Percentiles rank a stretch among this genome's conserved stretches.
Evolutionary conservation across 176 grass and related monocot species (phyloP).

Genomic region (Zea mays): DNA sequence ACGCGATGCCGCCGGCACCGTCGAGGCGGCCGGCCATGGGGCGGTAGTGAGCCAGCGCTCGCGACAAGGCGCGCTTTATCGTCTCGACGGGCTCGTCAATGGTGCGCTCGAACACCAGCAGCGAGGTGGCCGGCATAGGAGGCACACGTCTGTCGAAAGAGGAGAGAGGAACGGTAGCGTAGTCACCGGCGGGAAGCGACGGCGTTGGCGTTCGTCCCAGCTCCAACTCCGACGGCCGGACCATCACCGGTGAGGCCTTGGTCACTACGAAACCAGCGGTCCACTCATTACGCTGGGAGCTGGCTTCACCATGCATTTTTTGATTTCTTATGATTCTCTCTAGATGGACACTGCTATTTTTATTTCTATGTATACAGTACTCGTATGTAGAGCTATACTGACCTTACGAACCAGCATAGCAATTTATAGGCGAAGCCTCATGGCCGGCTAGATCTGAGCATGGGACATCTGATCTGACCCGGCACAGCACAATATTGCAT

Average conservation of each 20-base stretch:
- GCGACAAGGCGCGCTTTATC: not conserved
- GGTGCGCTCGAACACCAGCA: not conserved
- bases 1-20: not conserved
- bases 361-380: too few relatives aligned
- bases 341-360: too few relatives aligned
- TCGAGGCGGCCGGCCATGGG: constrained; percentile 12
- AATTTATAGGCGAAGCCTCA: too few relatives aligned
- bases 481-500: too few relatives aligned
- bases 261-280: not conserved
- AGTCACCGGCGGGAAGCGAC: not conserved
- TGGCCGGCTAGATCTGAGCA: too few relatives aligned
- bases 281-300: not conserved
- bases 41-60: not conserved
- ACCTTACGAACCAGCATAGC: too few relatives aligned
- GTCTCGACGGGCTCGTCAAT: not conserved
- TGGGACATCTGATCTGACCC: too few relatives aligned
- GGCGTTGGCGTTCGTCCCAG: not conserved
- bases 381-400: too few relatives aligned
- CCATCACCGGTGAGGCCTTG: not conserved
- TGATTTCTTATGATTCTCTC: too few relatives aligned
- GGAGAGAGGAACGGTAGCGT: not conserved
- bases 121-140: not conserved
- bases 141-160: constrained; percentile 5
- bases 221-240: not conserved
- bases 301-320: not conserved